Percentiles rank a stretch among this genome's conserved stretches.
These are phyloP conservation scores for Emmonsiellopsis sp. DNA, from an alignment of 2,329 filamentous ascomycete species.

Conservation along the genomic window DNA sequence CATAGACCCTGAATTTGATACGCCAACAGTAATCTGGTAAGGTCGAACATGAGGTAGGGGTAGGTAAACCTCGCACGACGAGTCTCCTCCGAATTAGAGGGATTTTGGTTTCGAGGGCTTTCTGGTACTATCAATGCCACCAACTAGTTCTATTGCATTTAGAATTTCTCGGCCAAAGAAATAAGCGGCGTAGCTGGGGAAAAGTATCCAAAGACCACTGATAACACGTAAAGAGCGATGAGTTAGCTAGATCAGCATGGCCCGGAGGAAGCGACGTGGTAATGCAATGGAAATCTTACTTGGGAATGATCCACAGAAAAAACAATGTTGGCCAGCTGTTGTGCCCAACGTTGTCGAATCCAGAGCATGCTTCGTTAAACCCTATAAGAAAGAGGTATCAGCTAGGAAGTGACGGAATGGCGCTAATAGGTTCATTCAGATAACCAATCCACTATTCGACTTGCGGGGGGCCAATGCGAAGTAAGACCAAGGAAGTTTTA, in stretches of 20 bases:
- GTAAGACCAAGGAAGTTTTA: background rate
- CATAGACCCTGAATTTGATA: too few species aligned
- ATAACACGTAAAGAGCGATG: slow-evolving; percentile 10
- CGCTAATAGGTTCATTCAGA: too few species aligned
- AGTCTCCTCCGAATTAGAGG: background rate
- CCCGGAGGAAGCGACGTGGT: background rate
- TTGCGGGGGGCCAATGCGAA: background rate
- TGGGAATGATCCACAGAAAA: slow-evolving; percentile 56
- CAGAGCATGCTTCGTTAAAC: slow-evolving; percentile 52
- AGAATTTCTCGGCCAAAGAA: slow-evolving; percentile 53
- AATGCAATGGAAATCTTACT: slow-evolving; percentile 39
- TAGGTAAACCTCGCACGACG: background rate
- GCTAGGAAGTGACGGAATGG: background rate
- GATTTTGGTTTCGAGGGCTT: background rate
- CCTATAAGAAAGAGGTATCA: slow-evolving; percentile 27
- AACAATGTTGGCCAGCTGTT: slow-evolving; percentile 46
- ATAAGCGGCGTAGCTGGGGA: slow-evolving; percentile 54
- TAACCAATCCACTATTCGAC: too few species aligned
- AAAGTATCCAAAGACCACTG: slow-evolving; percentile 55
- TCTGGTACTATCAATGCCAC: background rate
- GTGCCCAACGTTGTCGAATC: slow-evolving; percentile 53
- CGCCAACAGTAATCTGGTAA: too few species aligned
- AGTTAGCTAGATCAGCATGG: background rate
- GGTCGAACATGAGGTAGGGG: too few species aligned
- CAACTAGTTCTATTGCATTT: slow-evolving; percentile 40